Evolutionary conservation across 2,329 filamentous ascomycete genomes (phyloP).

Genomic region (Colletotrichum sp.): DNA sequence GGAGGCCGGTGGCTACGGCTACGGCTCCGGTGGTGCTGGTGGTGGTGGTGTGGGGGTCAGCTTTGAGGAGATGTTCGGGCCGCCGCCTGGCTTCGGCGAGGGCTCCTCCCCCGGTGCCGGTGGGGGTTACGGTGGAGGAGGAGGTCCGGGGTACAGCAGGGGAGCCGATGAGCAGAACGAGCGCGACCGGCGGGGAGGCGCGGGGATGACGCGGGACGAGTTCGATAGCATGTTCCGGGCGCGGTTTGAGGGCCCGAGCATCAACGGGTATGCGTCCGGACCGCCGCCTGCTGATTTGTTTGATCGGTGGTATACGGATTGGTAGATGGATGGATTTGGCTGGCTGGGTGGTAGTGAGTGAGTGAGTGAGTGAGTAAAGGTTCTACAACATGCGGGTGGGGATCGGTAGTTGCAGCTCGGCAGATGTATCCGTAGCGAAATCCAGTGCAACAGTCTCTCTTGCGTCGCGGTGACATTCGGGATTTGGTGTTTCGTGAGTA

Average conservation of each 20-base stretch:
- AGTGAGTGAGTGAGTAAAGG: not conserved
- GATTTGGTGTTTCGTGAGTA: not conserved
- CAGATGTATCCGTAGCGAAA: not conserved
- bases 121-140: not conserved
- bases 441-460: not conserved
- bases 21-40: not conserved
- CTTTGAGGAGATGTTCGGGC: not conserved
- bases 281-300: not conserved
- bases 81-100: not conserved
- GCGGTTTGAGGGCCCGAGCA: not conserved
- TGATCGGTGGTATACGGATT: not conserved
- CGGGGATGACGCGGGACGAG: conserved; percentile 1
- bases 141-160: not conserved
- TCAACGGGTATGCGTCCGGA: not conserved
- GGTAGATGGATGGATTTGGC: not conserved
- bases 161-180: not conserved
- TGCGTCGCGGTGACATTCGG: not conserved
- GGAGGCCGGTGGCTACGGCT: not conserved
- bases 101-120: not conserved
- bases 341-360: not conserved
- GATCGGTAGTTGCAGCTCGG: not conserved
- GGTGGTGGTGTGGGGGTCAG: not conserved
- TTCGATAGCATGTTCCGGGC: not conserved
- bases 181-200: not conserved
- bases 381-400: not conserved